Base-by-base conservation (phyloP, 306 rosid species). In the Dryas octopetala region DNA sequence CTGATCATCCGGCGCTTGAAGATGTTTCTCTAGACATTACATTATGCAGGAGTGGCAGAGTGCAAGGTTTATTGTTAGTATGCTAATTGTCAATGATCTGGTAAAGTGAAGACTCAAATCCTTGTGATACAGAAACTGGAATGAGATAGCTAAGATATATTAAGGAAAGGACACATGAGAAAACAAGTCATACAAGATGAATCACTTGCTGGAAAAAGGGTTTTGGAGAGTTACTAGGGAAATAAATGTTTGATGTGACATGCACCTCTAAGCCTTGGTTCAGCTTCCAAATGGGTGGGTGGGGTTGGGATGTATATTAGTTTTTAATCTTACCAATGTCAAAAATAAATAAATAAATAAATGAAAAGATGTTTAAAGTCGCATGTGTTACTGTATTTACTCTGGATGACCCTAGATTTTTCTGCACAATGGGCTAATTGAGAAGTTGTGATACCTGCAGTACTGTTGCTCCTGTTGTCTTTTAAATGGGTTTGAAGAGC, bases 371-470 rank as follows among this genome's bases (percentile, higher is more conserved):
- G 14, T 62, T 62, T 62, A 0, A 45, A 44, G 38, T 44, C 14
- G 9, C 4, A 16, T 4, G 38, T 14, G 52, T 65, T 44, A 8
- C 57, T 47, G 38, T 67, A 23, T 46, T 19, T 7, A 44, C 68
- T 17, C 7, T 43, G 46, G 64, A 14, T 51, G 14, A 16, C 47
- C 17, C 32, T 1, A 62, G 63, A 38, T 17, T 23, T 19, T 47
- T 38, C 40, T 12, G 71, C 44, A 49, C 44, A 79, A 48, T 74
- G 44, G 69, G 74, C 47, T 67, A 41, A 17, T 44, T 62, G 49
- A 68, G 75, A 61, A 49, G 50, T 80, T 60, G 43, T 74, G n/a
- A 17, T 74, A 43, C 46, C 4, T 50, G 62, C 74, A 48, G 64
- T 50, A 23, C 8, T 74, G 69, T 68, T 49, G 44, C 23, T 79